phyloP scores from a whole-genome alignment of 495 filamentous ascomycete species.

The Baudoinia panamericana region DNA sequence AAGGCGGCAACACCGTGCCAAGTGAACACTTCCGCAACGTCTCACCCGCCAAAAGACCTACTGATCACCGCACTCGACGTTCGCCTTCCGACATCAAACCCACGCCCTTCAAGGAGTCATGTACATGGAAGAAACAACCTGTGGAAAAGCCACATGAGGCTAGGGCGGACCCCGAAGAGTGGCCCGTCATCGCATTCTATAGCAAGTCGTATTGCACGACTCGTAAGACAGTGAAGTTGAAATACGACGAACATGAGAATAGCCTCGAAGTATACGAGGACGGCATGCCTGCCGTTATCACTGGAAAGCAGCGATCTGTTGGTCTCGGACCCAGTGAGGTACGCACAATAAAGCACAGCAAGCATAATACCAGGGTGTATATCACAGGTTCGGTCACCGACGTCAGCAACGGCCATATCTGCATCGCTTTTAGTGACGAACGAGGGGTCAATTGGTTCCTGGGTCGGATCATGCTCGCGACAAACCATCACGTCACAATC shows the following conservation, averaged over 20 bases:
- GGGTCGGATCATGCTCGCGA: not conserved
- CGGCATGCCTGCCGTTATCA: not conserved
- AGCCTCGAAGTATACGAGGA: not conserved
- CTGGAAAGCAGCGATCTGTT: not conserved
- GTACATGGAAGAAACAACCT: not conserved
- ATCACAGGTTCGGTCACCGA: conserved; percentile 1
- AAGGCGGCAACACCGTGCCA: not conserved
- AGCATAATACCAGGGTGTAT: not conserved
- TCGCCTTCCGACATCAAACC: conserved; percentile 1
- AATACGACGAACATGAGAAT: not conserved
- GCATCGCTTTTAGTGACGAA: conserved; percentile 5
- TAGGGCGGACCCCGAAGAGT: not conserved
- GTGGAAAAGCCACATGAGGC: not conserved
- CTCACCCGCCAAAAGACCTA: not conserved
- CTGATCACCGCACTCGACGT: not conserved
- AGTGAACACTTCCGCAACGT: not conserved
- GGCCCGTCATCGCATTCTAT: conserved; percentile 3
- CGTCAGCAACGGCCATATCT: conserved; percentile 8
- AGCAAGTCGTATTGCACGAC: not conserved
- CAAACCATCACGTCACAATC: not conserved
- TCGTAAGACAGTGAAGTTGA: not conserved
- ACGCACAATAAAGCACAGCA: not conserved
- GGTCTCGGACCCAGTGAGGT: conserved; percentile 2
- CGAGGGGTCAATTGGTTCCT: conserved; percentile 1
- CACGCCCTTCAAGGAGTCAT: not conserved